A percentile compares a stretch with the other conserved stretches of the same genome.
These are phyloP conservation scores for Pythium rishiriense DNA, from an alignment of 352 stramenopile genomes.

Conservation along the genomic window DNA sequence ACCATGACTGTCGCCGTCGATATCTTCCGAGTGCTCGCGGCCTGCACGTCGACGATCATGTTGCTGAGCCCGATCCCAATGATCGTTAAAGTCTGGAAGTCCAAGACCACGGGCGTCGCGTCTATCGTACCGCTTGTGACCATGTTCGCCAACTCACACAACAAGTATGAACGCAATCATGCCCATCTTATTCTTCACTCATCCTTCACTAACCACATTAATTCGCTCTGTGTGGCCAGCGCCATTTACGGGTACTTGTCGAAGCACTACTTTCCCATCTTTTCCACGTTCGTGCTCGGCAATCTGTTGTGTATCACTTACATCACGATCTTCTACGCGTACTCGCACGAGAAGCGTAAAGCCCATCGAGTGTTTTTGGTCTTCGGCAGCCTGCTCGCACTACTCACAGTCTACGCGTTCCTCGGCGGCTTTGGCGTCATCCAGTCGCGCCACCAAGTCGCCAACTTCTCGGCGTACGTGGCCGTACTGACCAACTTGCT, in stretches of 20 bases:
- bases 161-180: slow-evolving; percentile 17
- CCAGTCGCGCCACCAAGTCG: slow-evolving; percentile 31
- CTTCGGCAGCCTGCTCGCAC: slow-evolving; percentile 23
- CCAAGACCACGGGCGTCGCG: slow-evolving; percentile 38
- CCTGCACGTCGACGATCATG: slow-evolving; percentile 38
- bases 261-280: slow-evolving; percentile 48
- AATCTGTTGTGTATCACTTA: slow-evolving; percentile 41
- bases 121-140: slow-evolving; percentile 58
- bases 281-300: slow-evolving; percentile 50
- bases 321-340: slow-evolving; percentile 54
- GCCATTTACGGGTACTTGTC: slow-evolving; percentile 51
- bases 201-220: no score
- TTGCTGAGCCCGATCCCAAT: slow-evolving; percentile 45
- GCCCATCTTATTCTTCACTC: neutral
- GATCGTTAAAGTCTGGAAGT: slow-evolving; percentile 35
- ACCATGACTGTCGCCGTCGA: slow-evolving; percentile 20
- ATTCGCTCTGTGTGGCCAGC: slow-evolving; percentile 5
- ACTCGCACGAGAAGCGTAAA: slow-evolving; percentile 40
- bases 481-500: slow-evolving; percentile 43
- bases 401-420: slow-evolving; percentile 43
- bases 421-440: slow-evolving; percentile 35
- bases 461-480: slow-evolving; percentile 37
- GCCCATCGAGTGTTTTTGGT: slow-evolving; percentile 34
- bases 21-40: slow-evolving; percentile 34
- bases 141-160: slow-evolving; percentile 48